Evolutionary conservation across 352 stramenopile species (phyloP).

Genomic region (Elongisporangium senticosum): DNA sequence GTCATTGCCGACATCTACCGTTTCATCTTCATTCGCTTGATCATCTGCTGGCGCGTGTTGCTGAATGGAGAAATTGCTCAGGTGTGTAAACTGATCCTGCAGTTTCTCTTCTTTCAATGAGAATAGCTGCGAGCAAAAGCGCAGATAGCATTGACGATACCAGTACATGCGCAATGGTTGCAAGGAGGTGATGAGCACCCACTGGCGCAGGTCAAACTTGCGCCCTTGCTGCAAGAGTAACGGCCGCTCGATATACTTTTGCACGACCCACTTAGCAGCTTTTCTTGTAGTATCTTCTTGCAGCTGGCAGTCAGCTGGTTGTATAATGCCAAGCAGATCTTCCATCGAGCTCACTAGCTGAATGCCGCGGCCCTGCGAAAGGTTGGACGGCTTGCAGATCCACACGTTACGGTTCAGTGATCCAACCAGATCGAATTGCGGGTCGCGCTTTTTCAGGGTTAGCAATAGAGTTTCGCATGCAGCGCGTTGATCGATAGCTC

Average conservation of each 20-base stretch:
- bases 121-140: slow-evolving; percentile 65
- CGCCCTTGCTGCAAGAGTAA: slow-evolving; percentile 40
- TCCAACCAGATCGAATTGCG: slow-evolving; percentile 34
- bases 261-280: slow-evolving; percentile 48
- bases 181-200: slow-evolving; percentile 69
- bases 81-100: slow-evolving; percentile 55
- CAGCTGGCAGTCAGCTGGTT: neutral
- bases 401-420: slow-evolving; percentile 38
- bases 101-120: slow-evolving; percentile 20
- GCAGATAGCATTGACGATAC: slow-evolving; percentile 68
- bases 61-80: slow-evolving; percentile 86
- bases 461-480: neutral
- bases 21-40: neutral
- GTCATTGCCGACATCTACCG: neutral
- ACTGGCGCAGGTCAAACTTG: slow-evolving; percentile 88
- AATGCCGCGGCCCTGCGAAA: slow-evolving; percentile 73
- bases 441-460: slow-evolving; percentile 13
- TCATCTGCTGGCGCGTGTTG: slow-evolving; percentile 28
- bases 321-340: slow-evolving; percentile 17
- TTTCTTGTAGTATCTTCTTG: neutral
- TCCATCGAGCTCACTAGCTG: slow-evolving; percentile 34
- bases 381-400: slow-evolving; percentile 76
- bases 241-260: slow-evolving; percentile 85
- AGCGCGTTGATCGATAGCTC: neutral
- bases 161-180: slow-evolving; percentile 54